These are phyloP conservation scores for Malbranchea zuffiana DNA, from an alignment of 2,329 filamentous ascomycete species.

Conservation along the genomic window DNA sequence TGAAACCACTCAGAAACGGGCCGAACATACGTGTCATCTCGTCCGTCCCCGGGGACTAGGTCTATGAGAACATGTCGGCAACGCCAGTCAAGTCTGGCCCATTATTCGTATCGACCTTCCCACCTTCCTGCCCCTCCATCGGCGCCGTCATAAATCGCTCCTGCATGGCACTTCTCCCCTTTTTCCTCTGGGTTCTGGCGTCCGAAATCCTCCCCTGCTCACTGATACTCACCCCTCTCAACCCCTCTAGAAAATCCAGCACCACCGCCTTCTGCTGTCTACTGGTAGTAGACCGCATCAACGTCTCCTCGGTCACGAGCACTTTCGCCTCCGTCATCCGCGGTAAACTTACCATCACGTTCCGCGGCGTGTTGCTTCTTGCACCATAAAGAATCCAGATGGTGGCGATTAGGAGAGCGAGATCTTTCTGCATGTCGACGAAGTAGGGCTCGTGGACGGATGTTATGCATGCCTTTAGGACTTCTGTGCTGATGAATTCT, in stretches of 20 bases:
- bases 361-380: constrained; percentile 57
- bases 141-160: constrained; percentile 36
- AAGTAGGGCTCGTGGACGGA: constrained; percentile 94
- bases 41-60: no score
- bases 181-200: constrained; percentile 31
- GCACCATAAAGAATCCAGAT: constrained; percentile 69
- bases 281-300: constrained; percentile 46
- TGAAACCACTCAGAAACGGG: no score
- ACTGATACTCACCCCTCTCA: constrained; percentile 83
- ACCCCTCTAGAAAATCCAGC: constrained; percentile 70
- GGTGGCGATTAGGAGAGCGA: constrained; percentile 75
- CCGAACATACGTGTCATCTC: no score
- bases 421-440: constrained; percentile 86
- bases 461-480: constrained; percentile 79
- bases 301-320: constrained; percentile 50
- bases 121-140: constrained; percentile 32
- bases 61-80: constrained; percentile 43
- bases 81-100: constrained; percentile 43
- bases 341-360: constrained; percentile 69
- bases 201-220: constrained; percentile 74
- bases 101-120: constrained; percentile 35
- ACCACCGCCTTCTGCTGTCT: constrained; percentile 71
- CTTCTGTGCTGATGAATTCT: constrained; percentile 80
- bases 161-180: constrained; percentile 33
- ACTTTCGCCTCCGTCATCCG: constrained; percentile 61